These are phyloP conservation scores for Coprinopsis marcescibilis DNA, from an alignment of 768 basidiomycete genomes.

Conservation along the genomic window DNA sequence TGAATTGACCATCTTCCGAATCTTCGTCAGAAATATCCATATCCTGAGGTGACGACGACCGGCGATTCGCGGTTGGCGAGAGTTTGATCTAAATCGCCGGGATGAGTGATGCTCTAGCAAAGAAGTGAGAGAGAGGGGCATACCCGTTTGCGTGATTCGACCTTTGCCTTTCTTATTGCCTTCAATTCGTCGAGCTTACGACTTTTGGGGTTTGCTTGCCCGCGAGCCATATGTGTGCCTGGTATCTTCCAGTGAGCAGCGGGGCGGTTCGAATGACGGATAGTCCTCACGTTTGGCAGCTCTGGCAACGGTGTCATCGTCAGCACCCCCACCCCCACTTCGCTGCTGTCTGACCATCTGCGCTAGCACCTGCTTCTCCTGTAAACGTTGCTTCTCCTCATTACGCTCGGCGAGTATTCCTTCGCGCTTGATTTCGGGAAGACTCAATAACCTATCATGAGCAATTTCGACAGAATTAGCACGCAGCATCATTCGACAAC, in stretches of 20 bases:
- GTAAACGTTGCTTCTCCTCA: slow-evolving; percentile 73
- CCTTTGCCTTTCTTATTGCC: slow-evolving; percentile 82
- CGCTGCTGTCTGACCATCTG: slow-evolving; percentile 68
- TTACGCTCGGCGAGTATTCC: slow-evolving; percentile 73
- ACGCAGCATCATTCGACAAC: not conserved
- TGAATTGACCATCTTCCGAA: slow-evolving; percentile 78
- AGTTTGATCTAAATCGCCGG: slow-evolving; percentile 26
- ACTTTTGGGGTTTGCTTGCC: slow-evolving; percentile 75
- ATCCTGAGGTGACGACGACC: slow-evolving; percentile 77
- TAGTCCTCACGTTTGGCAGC: slow-evolving; percentile 67
- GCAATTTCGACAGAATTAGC: not conserved
- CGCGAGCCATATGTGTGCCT: slow-evolving; percentile 73
- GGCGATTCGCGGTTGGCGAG: slow-evolving; percentile 52
- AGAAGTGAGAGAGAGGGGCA: not conserved
- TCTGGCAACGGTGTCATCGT: slow-evolving; percentile 58
- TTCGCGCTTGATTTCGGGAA: slow-evolving; percentile 90
- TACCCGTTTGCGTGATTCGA: slow-evolving; percentile 74
- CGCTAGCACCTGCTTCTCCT: slow-evolving; percentile 66
- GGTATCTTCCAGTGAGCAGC: slow-evolving; percentile 9
- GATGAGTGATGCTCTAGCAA: slow-evolving; percentile 5
- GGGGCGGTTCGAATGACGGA: not conserved
- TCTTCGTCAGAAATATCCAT: slow-evolving; percentile 86
- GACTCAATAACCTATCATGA: slow-evolving; percentile 54
- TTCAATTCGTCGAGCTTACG: slow-evolving; percentile 80
- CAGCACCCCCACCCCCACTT: slow-evolving; percentile 31